These are phyloP conservation scores for Backusella circina DNA, from an alignment of 192 early-diverging fungal genomes.

Conservation along the genomic window DNA sequence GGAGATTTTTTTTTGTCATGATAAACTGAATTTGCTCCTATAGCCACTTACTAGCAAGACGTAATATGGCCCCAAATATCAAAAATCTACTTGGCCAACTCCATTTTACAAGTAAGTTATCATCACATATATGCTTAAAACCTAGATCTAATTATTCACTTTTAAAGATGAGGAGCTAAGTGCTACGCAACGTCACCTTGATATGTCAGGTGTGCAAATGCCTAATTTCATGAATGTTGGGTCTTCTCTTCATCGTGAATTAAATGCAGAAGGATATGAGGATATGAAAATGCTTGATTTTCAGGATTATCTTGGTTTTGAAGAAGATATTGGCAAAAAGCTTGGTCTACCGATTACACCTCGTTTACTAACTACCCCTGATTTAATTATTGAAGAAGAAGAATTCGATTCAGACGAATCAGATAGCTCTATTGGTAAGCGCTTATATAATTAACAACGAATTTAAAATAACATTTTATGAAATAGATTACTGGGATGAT, in stretches of 20 bases:
- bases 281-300: not conserved
- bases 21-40: not conserved
- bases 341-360: not conserved
- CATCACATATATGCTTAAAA: not conserved
- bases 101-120: slow-evolving; percentile 74
- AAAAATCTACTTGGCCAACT: slow-evolving; percentile 90
- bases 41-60: slow-evolving; percentile 87
- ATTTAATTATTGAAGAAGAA: slow-evolving; percentile 14
- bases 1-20: not conserved
- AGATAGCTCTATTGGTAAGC: not conserved
- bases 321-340: not conserved
- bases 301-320: not conserved
- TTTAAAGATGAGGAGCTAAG: slow-evolving; percentile 64
- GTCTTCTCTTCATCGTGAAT: slow-evolving; percentile 56
- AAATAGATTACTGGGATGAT: slow-evolving; percentile 21
- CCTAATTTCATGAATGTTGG: slow-evolving; percentile 90
- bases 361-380: slow-evolving; percentile 1
- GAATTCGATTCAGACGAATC: slow-evolving; percentile 1
- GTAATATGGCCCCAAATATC: slow-evolving; percentile 87
- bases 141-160: not conserved
- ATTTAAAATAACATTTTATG: not conserved
- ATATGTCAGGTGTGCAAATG: slow-evolving; percentile 79
- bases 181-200: slow-evolving; percentile 83
- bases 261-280: slow-evolving; percentile 34
- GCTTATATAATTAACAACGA: not conserved